Base-by-base conservation (phyloP, 106 monocot species). In the Iris macrosiphon region DNA sequence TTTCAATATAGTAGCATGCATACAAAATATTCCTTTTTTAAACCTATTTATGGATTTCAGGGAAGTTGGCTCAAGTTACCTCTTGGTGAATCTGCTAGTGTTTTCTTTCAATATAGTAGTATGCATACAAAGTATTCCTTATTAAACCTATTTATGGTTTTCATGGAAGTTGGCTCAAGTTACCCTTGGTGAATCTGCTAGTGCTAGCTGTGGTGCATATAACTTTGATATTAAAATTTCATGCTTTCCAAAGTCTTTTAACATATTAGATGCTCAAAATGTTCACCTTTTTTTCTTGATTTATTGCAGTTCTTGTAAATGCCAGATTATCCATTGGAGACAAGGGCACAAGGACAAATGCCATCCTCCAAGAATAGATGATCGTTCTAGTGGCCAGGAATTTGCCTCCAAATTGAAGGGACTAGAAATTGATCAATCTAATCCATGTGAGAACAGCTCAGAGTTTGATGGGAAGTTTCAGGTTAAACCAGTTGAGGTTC, bases 261-360 rank as follows among this genome's bases (percentile, higher is more conserved):
- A 15, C n/a, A n/a, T n/a, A n/a, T n/a, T n/a, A n/a, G n/a, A 43
- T 30, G 6, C 6, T 43, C 29, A 43, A 20, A 59, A 43, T 43
- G 30, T 31, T 44, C 1, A 31, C 10, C n/a, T 24, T 43, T 22
- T 28, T 22, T 46, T 34, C 58, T 28, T 38, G 28, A 47, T 31
- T 32, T 50, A 40, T 34, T 73, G 55, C 71, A 87, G 87, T 46
- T 87, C 87, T 51, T 64, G 78, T 2, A 87, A 67, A 56, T 87
- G 87, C 75, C 87, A 87, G 74, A 81, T 87, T 69, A 68, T 75
- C 35, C 81, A 87, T 52, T 87, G 87, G 87, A 75, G 81, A 57
- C 74, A 75, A 54, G 87, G 87, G 13, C 87, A 87, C 61, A 87
- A 78, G 56, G 76, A 87, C 14, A 57, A 71, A 42, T 87, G 87